Evolutionary conservation across 345 rosid species (phyloP), one percentile per base, ranked within the genome.

Genomic region (Balakata baccata): DNA sequence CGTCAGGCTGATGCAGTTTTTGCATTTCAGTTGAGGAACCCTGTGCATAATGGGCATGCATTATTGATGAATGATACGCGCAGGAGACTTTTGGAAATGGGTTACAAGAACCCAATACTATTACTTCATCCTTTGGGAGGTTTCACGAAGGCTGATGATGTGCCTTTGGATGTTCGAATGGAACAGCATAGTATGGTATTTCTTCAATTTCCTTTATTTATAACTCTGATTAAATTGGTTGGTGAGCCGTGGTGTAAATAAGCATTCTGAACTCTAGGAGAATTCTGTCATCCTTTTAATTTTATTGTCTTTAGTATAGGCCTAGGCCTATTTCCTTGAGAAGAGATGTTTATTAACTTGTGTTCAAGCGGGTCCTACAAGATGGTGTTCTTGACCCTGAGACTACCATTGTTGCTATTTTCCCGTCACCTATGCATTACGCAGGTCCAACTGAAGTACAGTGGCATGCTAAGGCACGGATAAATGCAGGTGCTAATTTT

Each of bases 391-490:
- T 91, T 81, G 93, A 95, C 68, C 98, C 94, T 5, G 81, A 87
- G 74, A 95, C 96, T 66, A 95, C 99, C 9, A 87, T 95, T 18
- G 98, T 95, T 49, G 79, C 97, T n/a, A 93, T 92, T 73, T 95
- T 95, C 75, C 98, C 98, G 4, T 95, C 99, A 41, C 99, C 98
- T 1, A 91, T 95, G 99, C 97, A 89, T 78, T 92, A 95, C 78
- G 98, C 98, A 17, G 97, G 99, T 81, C 99, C 99, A 72, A 95
- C 99, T 0, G 99, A 95, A 88, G 99, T 93, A 50, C 98, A 95
- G 49, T 93, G 99, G 99, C 99, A 95, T 73, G 99, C 99, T 74
- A 95, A 95, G 85, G 98, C 92, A 70, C 85, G 98, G 75, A 84
- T 93, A 75, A 93, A 95, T 74, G 99, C 99, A 0, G 99, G 99